Evolutionary conservation across 805 yeast genomes (phyloP).

Genomic region (Ogataea saltuana): DNA sequence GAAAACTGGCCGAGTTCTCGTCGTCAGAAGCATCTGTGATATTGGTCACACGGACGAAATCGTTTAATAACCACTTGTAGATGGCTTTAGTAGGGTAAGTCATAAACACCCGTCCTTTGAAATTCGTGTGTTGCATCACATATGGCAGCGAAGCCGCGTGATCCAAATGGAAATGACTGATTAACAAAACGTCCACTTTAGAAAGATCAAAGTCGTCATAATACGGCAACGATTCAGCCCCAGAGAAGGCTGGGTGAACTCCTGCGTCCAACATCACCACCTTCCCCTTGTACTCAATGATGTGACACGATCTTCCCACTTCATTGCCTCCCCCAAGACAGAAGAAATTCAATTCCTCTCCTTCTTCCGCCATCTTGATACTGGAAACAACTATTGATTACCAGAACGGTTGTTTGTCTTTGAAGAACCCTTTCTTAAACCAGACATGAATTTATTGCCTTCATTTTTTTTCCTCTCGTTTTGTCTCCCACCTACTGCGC

Average conservation of each 20-base stretch:
- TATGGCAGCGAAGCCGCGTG: conserved; percentile 98
- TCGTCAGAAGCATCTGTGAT: conserved; percentile 50
- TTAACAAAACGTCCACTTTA: conserved; percentile 79
- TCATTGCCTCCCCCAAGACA: conserved; percentile 98
- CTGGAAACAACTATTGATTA: too few relatives aligned
- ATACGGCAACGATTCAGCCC: conserved; percentile 88
- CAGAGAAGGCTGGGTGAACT: conserved; percentile 92
- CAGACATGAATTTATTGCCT: background rate
- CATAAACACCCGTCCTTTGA: conserved; percentile 96
- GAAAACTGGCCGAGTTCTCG: conserved; percentile 40
- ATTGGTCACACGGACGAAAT: conserved; percentile 87
- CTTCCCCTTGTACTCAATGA: conserved; percentile 88
- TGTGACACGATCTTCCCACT: conserved; percentile 95
- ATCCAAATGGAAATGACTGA: conserved; percentile 95
- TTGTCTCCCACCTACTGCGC: background rate
- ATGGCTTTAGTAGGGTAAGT: conserved; percentile 99
- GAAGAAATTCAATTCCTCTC: conserved; percentile 59
- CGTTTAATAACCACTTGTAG: conserved; percentile 91
- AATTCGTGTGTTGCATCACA: conserved; percentile 95
- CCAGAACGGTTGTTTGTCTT: too few relatives aligned
- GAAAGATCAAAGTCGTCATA: conserved; percentile 93
- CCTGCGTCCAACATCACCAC: conserved; percentile 98
- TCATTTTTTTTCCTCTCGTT: background rate
- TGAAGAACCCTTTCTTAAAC: too few relatives aligned
- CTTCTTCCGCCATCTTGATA: conserved; percentile 4